Evolutionary conservation across 148 eudicot genomes (phyloP), one percentile per base, ranked within the genome.

Genomic region (Dysphania ambrosioides): DNA sequence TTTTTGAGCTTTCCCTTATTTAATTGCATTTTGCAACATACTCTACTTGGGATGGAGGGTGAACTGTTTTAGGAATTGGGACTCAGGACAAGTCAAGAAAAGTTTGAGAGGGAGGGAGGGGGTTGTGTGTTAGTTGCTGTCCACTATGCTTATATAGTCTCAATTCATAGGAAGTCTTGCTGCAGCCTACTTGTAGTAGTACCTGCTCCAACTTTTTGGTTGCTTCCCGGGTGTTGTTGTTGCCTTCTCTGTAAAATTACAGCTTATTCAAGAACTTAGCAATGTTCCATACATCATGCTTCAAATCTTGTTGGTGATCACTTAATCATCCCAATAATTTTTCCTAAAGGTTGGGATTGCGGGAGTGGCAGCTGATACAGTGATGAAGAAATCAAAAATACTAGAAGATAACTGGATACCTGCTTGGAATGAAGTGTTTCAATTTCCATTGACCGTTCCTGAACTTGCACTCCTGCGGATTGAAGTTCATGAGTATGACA

Each of bases 391-490:
- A 70, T 77, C 83, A 38, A 81, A 73, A 51, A 73, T 74, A 4
- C 51, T 77, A 44, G 83, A 77, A 34, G 83, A 81, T 73, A 81
- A 81, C 67, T 81, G 83, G 83, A 77, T 81, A 51, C 83, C 83
- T 2, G 66, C 83, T 6, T 81, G 83, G 83, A 81, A 81, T 9
- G 78, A 81, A 71, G 80, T 60, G 60, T 81, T 81, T 31, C 80
- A 68, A 49, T 81, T 77, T 36, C 75, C 80, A 41, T 68, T 81
- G 74, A 61, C 71, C 0, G 80, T 77, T 26, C 83, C 83, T 38
- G 83, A 81, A 69, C 83, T 81, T 16, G 80, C 83, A 53, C 71
- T 81, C 51, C 80, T 81, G 27, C 42, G 83, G 8, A 41, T 81
- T 56, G 80, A 81, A 73, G 83, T 81, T 73, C 80, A 77, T 30